Conservation (phyloP, 2,329 filamentous ascomycete species). For the Hypoxylon sp. region DNA sequence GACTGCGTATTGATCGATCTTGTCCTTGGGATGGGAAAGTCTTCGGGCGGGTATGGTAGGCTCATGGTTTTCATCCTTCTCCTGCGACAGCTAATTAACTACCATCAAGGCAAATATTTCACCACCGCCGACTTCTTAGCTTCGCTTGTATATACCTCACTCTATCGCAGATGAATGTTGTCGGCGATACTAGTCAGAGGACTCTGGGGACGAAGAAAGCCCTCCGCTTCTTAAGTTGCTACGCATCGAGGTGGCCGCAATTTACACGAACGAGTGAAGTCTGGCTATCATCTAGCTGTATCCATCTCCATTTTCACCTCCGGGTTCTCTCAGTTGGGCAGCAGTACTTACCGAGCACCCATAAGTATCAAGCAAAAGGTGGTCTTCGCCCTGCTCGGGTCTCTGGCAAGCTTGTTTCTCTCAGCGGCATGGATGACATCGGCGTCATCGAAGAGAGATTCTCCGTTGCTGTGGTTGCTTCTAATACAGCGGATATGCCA, state of each 20-base stretch:
- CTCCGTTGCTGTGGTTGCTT: constrained; percentile 32
- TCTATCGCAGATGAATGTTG: constrained; percentile 33
- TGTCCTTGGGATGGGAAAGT: constrained; percentile 40
- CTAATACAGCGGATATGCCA: constrained; percentile 31
- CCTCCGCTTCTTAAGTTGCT: constrained; percentile 30
- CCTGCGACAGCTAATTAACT: constrained; percentile 1
- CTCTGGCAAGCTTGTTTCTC: constrained; percentile 28
- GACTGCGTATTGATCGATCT: constrained; percentile 21
- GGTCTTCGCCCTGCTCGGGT: constrained; percentile 38
- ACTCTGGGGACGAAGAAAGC: constrained; percentile 34
- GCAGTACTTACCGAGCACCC: constrained; percentile 11
- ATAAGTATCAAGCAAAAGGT: constrained; percentile 10
- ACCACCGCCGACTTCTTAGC: constrained; percentile 31
- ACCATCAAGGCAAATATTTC: constrained; percentile 36
- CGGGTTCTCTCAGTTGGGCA: constrained; percentile 35
- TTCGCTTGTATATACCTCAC: constrained; percentile 38
- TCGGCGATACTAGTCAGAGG: constrained; percentile 27
- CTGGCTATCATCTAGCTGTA: constrained; percentile 35
- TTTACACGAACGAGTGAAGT: constrained; percentile 37
- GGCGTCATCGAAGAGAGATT: constrained; percentile 39
- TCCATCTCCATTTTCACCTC: constrained; percentile 40
- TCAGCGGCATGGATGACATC: constrained; percentile 26
- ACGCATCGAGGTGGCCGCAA: constrained; percentile 35
- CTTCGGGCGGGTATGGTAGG: constrained; percentile 35
- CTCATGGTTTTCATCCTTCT: neutral